These are phyloP conservation scores for Arachis hypogaea DNA, from an alignment of 306 rosid species.

Conservation along the genomic window DNA sequence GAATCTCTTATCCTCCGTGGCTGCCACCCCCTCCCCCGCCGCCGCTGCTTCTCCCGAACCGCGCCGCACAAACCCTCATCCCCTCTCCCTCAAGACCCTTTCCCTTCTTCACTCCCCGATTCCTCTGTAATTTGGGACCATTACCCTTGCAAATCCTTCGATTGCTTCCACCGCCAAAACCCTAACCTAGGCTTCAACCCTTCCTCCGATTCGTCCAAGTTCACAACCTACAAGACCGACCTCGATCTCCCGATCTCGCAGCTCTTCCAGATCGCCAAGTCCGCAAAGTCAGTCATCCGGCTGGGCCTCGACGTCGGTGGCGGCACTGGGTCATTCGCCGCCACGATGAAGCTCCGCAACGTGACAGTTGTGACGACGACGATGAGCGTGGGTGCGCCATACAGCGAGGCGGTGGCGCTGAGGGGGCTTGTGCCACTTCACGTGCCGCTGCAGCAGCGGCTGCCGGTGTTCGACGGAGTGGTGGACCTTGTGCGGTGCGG, in stretches of 20 bases:
- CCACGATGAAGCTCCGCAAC: constrained; percentile 74
- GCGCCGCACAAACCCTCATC: constrained; percentile 66
- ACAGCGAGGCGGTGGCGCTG: constrained; percentile 77
- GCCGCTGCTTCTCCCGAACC: constrained; percentile 81
- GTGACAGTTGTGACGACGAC: constrained; percentile 84
- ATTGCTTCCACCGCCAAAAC: constrained; percentile 59
- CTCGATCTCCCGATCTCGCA: constrained; percentile 86
- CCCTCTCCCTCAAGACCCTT: constrained; percentile 61
- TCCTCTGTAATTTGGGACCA: constrained; percentile 66
- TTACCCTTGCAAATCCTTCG: constrained; percentile 73
- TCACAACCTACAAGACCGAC: constrained; percentile 55
- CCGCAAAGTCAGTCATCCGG: constrained; percentile 65
- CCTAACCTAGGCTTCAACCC: constrained; percentile 73
- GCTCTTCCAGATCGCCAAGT: constrained; percentile 69
- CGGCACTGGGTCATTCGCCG: constrained; percentile 86
- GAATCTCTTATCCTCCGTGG: constrained; percentile 80
- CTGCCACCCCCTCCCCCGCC: constrained; percentile 98
- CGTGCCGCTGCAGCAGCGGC: constrained; percentile 88
- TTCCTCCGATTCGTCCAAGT: constrained; percentile 46
- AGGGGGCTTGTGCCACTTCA: constrained; percentile 90
- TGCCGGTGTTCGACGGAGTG: constrained; percentile 83
- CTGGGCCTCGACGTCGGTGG: constrained; percentile 90
- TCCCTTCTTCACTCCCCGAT: constrained; percentile 62
- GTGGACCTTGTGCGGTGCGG: constrained; percentile 94
- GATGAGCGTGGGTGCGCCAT: constrained; percentile 79